Evolutionary conservation across 2,329 filamentous ascomycete species (phyloP), one percentile per base, ranked within the genome.

Genomic region (Diaporthe ilicicola): DNA sequence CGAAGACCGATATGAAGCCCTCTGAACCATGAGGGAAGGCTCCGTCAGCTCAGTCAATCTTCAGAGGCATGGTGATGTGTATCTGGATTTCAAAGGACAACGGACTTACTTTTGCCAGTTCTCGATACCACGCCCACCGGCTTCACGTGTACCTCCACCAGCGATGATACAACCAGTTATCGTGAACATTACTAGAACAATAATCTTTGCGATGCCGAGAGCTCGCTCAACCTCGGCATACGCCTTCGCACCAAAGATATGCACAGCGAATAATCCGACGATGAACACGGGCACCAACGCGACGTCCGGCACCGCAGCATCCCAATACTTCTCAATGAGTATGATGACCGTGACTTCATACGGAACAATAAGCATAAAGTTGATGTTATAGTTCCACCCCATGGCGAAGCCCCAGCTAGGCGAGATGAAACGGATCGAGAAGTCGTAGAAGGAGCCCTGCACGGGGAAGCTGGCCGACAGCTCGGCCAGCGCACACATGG

Each of bases 181-280:
- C 72, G 90, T 87, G 78, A 91, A 91, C 22, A 86, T 85, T 29
- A 85, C 78, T 74, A 87, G 81, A 39, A 88, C 86, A 37, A 81
- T 71, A 70, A 88, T 81, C 75, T 89, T 89, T 71, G 87, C 82
- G 12, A 85, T 78, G 37, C 83, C 83, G n/a, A 89, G 84, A 19
- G 84, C 74, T 69, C 88, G 88, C 75, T 89, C 87, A 44, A 87
- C 82, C 77, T 83, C 84, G 73, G 77, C 84, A 72, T 82, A 85
- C 73, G 82, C 82, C 51, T 76, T 78, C 9, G 86, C 84, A 1
- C 86, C 86, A 55, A 84, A 70, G 10, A 51, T 32, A 50, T 72
- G 84, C 34, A 85, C 76, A 66, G 85, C 82, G 65, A 86, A 82
- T 24, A 79, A 69, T 8, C 78, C 76, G 1, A 88, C 77, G 4